These are phyloP conservation scores for Wallacemonas collosoma DNA, from an alignment of 208 protist genomes.

Conservation along the genomic window DNA sequence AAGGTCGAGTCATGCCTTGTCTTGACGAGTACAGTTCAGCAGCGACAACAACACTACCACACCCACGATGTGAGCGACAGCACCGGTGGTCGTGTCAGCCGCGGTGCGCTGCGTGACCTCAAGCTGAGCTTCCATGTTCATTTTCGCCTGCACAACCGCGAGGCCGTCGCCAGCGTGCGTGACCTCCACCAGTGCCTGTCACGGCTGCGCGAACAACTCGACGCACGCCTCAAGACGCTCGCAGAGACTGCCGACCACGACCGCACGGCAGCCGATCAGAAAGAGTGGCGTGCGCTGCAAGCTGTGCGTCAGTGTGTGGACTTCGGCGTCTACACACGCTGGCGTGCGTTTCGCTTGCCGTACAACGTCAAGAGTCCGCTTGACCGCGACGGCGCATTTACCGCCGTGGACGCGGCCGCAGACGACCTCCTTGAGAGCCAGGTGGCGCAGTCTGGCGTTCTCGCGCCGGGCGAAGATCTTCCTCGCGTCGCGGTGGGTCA, in stretches of 20 bases:
- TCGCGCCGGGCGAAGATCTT: constrained; percentile 19
- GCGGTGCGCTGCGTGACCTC: constrained; percentile 22
- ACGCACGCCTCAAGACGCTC: constrained; percentile 15
- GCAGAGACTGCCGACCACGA: neutral
- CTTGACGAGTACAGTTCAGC: constrained; percentile 66
- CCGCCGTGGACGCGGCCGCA: constrained; percentile 42
- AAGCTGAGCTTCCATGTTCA: constrained; percentile 89
- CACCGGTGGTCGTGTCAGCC: neutral
- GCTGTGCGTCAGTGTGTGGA: constrained; percentile 66
- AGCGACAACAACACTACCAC: neutral
- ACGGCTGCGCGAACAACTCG: constrained; percentile 34
- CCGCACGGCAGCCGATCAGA: neutral
- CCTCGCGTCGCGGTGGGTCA: constrained; percentile 31
- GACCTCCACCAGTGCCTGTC: constrained; percentile 68
- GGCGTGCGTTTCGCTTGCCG: constrained; percentile 84
- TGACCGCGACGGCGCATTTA: constrained; percentile 15
- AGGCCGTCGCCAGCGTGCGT: constrained; percentile 46
- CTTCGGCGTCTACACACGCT: constrained; percentile 86
- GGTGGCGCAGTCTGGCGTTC: constrained; percentile 23
- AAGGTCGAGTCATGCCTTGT: constrained; percentile 55
- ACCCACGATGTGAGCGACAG: too few species aligned
- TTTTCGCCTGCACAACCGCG: constrained; percentile 51
- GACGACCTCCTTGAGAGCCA: constrained; percentile 52
- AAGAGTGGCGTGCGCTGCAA: neutral
- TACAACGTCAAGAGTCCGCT: constrained; percentile 80